These are phyloP conservation scores for Jasminum sambac DNA, from an alignment of 257 asterid genomes.

Conservation along the genomic window DNA sequence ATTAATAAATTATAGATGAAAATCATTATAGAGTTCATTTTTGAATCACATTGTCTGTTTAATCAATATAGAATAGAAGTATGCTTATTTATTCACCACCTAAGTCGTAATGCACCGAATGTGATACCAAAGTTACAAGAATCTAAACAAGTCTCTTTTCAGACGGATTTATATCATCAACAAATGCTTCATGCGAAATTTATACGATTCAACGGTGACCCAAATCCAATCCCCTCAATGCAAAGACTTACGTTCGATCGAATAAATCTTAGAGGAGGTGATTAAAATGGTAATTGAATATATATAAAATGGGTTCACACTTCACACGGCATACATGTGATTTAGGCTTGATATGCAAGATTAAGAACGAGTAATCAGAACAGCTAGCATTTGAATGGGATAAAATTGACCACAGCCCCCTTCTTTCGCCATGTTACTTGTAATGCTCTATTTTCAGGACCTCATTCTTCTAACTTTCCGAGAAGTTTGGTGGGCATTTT, in stretches of 20 bases:
- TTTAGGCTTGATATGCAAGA: neutral
- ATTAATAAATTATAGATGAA: too few species aligned
- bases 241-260: neutral
- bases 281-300: neutral
- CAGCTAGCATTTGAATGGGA: neutral
- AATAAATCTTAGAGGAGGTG: neutral
- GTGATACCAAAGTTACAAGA: too few species aligned
- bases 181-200: neutral
- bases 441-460: constrained; percentile 24
- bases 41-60: too few species aligned
- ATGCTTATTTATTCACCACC: too few species aligned
- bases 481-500: constrained; percentile 5
- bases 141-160: too few species aligned
- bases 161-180: neutral
- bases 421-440: constrained; percentile 18
- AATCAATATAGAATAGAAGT: too few species aligned
- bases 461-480: constrained; percentile 13
- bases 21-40: too few species aligned
- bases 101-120: too few species aligned
- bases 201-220: neutral
- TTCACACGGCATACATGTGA: too few species aligned
- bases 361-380: neutral
- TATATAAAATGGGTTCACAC: neutral
- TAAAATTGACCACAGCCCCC: neutral
- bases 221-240: neutral